A percentile compares a stretch with the other conserved stretches of the same genome.
These are phyloP conservation scores for Nematodospora anomalae DNA, from an alignment of 1,139 yeast species.

Conservation along the genomic window DNA sequence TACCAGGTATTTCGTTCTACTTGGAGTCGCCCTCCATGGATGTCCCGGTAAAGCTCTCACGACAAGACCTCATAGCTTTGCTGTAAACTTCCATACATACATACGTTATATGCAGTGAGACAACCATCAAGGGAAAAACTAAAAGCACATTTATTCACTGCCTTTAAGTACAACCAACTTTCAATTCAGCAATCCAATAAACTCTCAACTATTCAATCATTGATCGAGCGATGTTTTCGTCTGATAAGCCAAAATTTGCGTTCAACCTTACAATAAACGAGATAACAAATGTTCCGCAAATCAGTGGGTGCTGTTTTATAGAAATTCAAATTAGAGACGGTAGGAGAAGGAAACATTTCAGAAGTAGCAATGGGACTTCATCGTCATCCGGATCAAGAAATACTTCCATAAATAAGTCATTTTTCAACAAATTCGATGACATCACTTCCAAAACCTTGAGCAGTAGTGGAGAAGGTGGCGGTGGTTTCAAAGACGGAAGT, in stretches of 20 bases:
- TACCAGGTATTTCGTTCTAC: no score
- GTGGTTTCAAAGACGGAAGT: slow-evolving; percentile 1
- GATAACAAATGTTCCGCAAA: slow-evolving; percentile 78
- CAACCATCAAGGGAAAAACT: no score
- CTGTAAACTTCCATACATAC: no score
- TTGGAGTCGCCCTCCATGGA: no score
- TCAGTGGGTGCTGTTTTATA: slow-evolving; percentile 66
- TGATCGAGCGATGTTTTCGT: slow-evolving; percentile 2
- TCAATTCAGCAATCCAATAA: no score
- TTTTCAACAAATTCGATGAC: slow-evolving; percentile 15
- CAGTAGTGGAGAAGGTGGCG: slow-evolving; percentile 6
- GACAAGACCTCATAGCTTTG: no score
- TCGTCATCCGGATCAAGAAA: slow-evolving; percentile 8
- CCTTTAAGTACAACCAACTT: no score
- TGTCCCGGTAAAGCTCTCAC: no score
- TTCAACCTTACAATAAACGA: slow-evolving; percentile 63
- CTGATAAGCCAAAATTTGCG: slow-evolving; percentile 49
- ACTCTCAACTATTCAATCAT: background rate
- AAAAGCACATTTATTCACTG: no score
- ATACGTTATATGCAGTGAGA: no score
- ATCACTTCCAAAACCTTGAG: slow-evolving; percentile 3
- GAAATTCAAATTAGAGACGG: slow-evolving; percentile 43
- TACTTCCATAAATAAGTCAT: slow-evolving; percentile 7
- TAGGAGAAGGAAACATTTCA: slow-evolving; percentile 14
- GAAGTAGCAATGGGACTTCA: slow-evolving; percentile 6